Evolutionary conservation across 148 eudicot genomes (phyloP).

Genomic region (Cornus suecica): DNA sequence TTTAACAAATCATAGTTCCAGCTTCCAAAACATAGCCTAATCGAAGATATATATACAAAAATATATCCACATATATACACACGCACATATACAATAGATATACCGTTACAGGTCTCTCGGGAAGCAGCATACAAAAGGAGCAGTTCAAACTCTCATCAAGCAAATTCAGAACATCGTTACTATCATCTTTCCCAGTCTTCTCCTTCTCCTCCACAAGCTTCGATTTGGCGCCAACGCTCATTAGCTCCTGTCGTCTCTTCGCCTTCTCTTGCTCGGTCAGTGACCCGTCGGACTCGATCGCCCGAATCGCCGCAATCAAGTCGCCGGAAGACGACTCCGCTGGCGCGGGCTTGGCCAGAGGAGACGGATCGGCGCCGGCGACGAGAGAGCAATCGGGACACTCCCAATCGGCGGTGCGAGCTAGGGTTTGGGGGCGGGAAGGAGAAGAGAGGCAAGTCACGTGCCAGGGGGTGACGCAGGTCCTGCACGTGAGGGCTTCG

Average conservation of each 20-base stretch:
- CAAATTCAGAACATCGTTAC: constrained; percentile 34
- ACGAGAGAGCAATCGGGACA: constrained; percentile 70
- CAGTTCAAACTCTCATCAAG: constrained; percentile 63
- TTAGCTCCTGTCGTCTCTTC: constrained; percentile 49
- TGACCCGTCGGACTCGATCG: constrained; percentile 52
- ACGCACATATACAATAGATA: not conserved
- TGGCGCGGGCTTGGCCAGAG: constrained; percentile 1
- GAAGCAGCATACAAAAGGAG: constrained; percentile 81
- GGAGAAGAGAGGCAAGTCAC: constrained; percentile 42
- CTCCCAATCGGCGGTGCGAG: constrained; percentile 48
- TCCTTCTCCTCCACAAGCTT: not conserved
- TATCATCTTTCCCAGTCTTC: constrained; percentile 18
- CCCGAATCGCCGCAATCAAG: constrained; percentile 51
- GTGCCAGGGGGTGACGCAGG: constrained; percentile 89
- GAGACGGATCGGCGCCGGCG: constrained; percentile 6
- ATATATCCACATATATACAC: not conserved
- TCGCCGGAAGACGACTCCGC: constrained; percentile 18
- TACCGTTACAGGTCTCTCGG: constrained; percentile 84
- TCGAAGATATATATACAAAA: not conserved
- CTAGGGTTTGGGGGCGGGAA: constrained; percentile 36
- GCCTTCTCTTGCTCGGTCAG: constrained; percentile 69
- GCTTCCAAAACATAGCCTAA: not conserved
- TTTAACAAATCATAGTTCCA: too few relatives aligned
- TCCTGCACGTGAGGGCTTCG: constrained; percentile 52
- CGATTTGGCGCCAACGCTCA: constrained; percentile 35